Conservation (phyloP, 192 early-diverging fungal species). For the Gigaspora rosea region DNA sequence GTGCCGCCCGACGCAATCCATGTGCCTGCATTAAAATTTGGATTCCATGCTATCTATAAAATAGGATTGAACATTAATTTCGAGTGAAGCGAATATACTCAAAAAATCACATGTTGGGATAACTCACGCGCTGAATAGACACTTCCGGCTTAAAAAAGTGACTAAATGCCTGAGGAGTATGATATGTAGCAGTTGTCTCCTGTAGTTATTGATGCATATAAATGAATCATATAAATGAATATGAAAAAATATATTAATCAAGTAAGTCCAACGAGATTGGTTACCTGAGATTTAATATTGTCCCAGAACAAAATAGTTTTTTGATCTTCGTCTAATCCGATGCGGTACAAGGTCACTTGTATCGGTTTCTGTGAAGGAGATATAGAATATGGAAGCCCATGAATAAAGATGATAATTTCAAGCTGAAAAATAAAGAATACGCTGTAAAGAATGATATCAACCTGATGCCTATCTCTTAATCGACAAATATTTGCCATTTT, state of each 20-base stretch:
- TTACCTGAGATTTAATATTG: conserved; percentile 30
- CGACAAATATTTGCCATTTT: conserved; percentile 33
- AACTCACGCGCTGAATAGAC: conserved; percentile 25
- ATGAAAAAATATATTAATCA: not conserved
- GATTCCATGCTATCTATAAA: conserved; percentile 40
- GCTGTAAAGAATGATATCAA: not conserved
- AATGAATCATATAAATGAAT: not conserved
- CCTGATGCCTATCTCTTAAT: conserved; percentile 28
- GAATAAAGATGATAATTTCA: not conserved
- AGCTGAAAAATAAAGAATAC: not conserved
- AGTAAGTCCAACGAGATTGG: not conserved
- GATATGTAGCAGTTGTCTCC: conserved; percentile 7
- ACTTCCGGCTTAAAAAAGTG: conserved; percentile 24
- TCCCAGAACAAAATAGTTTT: conserved; percentile 1
- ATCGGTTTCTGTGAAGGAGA: conserved; percentile 15
- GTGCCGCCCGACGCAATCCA: conserved; percentile 42
- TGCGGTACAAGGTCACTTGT: conserved; percentile 27
- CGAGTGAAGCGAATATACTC: not conserved
- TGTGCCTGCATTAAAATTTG: conserved; percentile 17
- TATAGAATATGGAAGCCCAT: not conserved
- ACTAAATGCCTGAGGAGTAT: not conserved
- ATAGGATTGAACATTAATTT: not conserved
- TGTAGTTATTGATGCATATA: not conserved
- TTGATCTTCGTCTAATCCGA: conserved; percentile 1
- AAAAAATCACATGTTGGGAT: not conserved